Evolutionary conservation across 306 rosid species (phyloP).

Genomic region (Clitoria ternatea): DNA sequence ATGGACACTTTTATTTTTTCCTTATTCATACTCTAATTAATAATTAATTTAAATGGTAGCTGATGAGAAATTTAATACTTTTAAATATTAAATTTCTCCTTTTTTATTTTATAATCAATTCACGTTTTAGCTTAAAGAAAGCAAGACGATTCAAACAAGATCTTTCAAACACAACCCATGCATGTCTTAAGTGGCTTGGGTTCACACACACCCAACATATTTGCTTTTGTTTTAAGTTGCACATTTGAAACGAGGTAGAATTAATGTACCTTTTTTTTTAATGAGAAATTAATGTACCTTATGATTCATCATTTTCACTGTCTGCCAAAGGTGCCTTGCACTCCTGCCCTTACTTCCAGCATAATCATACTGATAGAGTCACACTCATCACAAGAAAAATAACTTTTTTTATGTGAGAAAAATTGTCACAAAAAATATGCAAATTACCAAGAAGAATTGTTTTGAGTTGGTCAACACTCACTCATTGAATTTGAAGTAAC

Average conservation of each 20-base stretch:
- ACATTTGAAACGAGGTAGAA: constrained; percentile 4
- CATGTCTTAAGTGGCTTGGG: not conserved
- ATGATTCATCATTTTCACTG: not conserved
- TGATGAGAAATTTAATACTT: no score
- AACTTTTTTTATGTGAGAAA: no score
- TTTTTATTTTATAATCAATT: not conserved
- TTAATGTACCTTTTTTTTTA: not conserved
- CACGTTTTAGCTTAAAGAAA: not conserved
- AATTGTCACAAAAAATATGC: no score
- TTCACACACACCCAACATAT: not conserved
- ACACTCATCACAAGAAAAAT: no score
- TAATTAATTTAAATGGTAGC: no score
- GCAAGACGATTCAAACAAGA: not conserved
- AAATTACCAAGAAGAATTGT: no score
- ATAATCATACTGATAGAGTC: not conserved
- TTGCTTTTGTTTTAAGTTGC: constrained; percentile 9
- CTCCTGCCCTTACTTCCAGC: not conserved
- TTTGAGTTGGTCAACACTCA: no score
- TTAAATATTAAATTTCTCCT: no score
- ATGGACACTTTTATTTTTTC: no score
- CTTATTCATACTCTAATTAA: no score
- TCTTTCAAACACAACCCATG: constrained; percentile 5
- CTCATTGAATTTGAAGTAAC: no score
- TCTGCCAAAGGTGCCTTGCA: not conserved
- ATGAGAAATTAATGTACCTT: not conserved